phyloP scores from a whole-genome alignment of 139 green algal species.

The Raphidocelis subcapitata region DNA sequence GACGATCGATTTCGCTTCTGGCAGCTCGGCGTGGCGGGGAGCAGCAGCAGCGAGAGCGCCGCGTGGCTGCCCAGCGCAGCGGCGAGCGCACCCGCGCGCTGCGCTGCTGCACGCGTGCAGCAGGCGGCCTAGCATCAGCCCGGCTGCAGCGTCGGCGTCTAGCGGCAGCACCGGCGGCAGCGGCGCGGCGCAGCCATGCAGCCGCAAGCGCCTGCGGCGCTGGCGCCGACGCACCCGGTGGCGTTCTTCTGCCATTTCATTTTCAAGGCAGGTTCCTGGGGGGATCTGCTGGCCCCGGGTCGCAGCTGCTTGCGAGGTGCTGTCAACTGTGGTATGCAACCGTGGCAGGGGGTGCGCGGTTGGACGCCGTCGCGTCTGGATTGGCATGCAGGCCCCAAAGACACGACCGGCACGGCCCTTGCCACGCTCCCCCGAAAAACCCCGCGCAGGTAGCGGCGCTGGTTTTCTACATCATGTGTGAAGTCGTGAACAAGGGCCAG shows the following conservation, averaged over 20 bases:
- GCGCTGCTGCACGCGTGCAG: no score
- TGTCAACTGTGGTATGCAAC: neutral
- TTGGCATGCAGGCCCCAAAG: neutral
- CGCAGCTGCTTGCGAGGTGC: neutral
- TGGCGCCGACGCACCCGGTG: conserved; percentile 37
- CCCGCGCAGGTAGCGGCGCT: conserved; percentile 50
- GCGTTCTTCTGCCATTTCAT: conserved; percentile 50
- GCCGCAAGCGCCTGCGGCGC: neutral
- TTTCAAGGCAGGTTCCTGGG: conserved; percentile 37
- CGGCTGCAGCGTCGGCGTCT: no score
- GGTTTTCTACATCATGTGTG: conserved; percentile 69
- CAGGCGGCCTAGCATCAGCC: no score
- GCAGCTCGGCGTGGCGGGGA: no score
- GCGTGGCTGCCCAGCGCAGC: no score
- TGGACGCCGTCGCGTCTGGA: no score
- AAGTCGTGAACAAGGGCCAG: conserved; percentile 45
- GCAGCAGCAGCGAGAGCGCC: no score
- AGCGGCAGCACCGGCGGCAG: no score
- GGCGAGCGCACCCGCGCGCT: no score
- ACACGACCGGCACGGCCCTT: neutral
- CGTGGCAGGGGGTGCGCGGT: neutral
- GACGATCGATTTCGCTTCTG: no score
- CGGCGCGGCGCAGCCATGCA: no score
- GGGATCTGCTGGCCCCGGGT: neutral
- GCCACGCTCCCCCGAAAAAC: neutral